A percentile compares a stretch with the other conserved stretches of the same genome.
Conservation (phyloP, 1,284 basidiomycete genomes). For the Clitocybe nebularis region DNA sequence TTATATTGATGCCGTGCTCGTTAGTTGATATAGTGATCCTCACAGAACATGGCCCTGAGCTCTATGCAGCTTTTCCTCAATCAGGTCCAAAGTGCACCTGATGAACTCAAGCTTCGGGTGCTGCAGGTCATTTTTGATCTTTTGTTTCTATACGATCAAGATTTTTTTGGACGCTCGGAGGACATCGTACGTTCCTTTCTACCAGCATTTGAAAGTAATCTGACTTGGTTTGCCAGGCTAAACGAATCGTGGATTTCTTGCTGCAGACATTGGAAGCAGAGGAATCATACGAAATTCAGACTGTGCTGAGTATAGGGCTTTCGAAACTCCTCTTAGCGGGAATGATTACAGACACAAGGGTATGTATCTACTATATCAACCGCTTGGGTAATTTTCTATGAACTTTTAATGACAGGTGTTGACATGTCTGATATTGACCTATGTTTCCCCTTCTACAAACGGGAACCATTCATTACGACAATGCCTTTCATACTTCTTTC, state of each 20-base stretch:
- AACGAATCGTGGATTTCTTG: conserved; percentile 74
- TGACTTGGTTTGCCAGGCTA: conserved; percentile 40
- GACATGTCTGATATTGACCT: conserved; percentile 75
- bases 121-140: conserved; percentile 90
- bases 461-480: conserved; percentile 88
- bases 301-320: conserved; percentile 79
- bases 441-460: conserved; percentile 84
- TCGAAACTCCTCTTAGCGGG: conserved; percentile 90
- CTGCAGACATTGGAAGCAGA: conserved; percentile 71
- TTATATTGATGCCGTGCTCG: neutral
- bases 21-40: conserved; percentile 5
- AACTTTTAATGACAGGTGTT: conserved; percentile 59
- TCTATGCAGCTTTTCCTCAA: conserved; percentile 90
- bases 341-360: conserved; percentile 73
- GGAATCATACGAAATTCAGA: conserved; percentile 76
- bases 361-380: conserved; percentile 28
- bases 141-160: conserved; percentile 84
- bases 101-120: conserved; percentile 76
- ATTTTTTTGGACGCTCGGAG: conserved; percentile 60
- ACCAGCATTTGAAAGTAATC: conserved; percentile 1
- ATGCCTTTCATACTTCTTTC: conserved; percentile 95
- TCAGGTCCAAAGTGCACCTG: conserved; percentile 78
- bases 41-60: conserved; percentile 81
- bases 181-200: conserved; percentile 39
- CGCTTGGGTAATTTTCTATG: neutral